Conservation (phyloP, 2,329 filamentous ascomycete genomes). For the Cercospora berteroae region DNA sequence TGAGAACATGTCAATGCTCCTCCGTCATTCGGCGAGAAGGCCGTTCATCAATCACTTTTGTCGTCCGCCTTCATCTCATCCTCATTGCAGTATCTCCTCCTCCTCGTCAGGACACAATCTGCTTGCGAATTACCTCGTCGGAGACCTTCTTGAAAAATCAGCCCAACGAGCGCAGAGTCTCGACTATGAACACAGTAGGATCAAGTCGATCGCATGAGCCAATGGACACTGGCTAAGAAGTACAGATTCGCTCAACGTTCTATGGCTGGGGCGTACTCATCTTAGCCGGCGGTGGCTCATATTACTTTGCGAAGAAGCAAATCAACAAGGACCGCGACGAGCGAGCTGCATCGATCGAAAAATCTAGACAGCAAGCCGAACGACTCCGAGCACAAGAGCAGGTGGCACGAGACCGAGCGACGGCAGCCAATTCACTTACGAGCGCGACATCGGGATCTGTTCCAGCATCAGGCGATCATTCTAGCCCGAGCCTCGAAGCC, state of each 20-base stretch:
- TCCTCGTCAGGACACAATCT: not conserved
- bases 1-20: not conserved
- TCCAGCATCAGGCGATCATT: slow-evolving; percentile 17
- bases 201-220: not conserved
- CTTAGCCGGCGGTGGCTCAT: slow-evolving; percentile 82
- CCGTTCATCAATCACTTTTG: not conserved
- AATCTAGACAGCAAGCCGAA: slow-evolving; percentile 44
- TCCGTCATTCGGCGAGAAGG: slow-evolving; percentile 9
- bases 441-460: slow-evolving; percentile 39
- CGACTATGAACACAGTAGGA: slow-evolving; percentile 8
- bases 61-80: not conserved
- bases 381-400: slow-evolving; percentile 29
- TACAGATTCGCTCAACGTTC: slow-evolving; percentile 47
- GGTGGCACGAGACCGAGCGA: slow-evolving; percentile 16
- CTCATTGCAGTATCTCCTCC: not conserved
- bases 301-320: slow-evolving; percentile 90
- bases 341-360: slow-evolving; percentile 69
- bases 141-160: not conserved
- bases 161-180: not conserved
- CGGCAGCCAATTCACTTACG: slow-evolving; percentile 25
- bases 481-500: slow-evolving; percentile 24
- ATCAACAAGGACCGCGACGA: slow-evolving; percentile 86
- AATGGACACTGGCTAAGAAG: not conserved
- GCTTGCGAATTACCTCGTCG: not conserved
- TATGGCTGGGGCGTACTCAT: slow-evolving; percentile 89